These are phyloP conservation scores for Pterulicium gracile DNA, from an alignment of 1,284 basidiomycete species.

Conservation along the genomic window DNA sequence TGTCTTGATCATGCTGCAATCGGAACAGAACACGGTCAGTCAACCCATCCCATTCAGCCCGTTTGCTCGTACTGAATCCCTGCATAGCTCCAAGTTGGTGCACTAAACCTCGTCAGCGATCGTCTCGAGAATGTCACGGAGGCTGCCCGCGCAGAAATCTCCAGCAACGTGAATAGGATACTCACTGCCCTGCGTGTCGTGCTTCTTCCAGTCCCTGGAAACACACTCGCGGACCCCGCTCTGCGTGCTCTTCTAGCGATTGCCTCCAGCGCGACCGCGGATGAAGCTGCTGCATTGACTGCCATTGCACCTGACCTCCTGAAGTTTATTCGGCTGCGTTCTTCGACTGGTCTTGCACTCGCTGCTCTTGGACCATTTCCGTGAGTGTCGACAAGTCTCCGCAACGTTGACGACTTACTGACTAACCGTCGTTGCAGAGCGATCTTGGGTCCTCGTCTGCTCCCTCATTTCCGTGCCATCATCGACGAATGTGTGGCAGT, in stretches of 20 bases:
- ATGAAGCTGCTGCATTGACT: conserved; percentile 59
- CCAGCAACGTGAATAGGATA: conserved; percentile 39
- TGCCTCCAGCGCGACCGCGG: conserved; percentile 40
- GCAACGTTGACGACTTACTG: conserved; percentile 5
- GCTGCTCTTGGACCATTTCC: conserved; percentile 47
- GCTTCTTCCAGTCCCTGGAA: conserved; percentile 31
- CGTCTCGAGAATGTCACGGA: conserved; percentile 55
- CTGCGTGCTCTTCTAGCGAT: conserved; percentile 52
- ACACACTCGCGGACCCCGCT: conserved; percentile 29
- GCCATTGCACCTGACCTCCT: conserved; percentile 50
- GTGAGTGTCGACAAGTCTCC: conserved; percentile 26
- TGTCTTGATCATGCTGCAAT: conserved; percentile 40
- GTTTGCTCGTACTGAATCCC: conserved; percentile 6
- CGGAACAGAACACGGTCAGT: conserved; percentile 34
- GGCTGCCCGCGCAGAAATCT: conserved; percentile 42
- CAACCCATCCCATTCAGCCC: conserved; percentile 5
- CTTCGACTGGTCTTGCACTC: conserved; percentile 31
- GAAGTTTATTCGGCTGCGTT: conserved; percentile 28
- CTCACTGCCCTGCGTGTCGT: conserved; percentile 37
- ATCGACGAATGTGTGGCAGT: conserved; percentile 45
- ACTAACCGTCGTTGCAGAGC: conserved; percentile 28
- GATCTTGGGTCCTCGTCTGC: conserved; percentile 77
- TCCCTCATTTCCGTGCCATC: conserved; percentile 74
- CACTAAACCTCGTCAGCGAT: conserved; percentile 55
- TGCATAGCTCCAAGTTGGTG: conserved; percentile 48